Conservation (phyloP, 108 stramenopile genomes). For the Fragilariopsis cylindrus region DNA sequence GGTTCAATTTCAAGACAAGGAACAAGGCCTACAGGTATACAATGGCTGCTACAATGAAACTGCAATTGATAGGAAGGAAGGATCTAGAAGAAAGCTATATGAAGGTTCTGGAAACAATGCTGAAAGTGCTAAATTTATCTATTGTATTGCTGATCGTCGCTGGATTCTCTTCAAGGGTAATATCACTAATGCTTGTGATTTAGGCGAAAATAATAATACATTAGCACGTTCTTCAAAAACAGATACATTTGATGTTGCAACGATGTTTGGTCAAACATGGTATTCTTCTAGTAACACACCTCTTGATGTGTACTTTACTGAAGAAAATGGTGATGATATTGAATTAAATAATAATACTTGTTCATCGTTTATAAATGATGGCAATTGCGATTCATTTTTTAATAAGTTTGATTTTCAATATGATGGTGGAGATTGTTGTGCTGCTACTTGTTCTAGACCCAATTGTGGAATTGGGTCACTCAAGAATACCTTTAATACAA, state of each 20-base stretch:
- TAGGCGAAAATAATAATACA: background rate
- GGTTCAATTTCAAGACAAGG: background rate
- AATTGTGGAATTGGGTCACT: background rate
- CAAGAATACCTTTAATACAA: background rate
- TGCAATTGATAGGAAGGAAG: background rate
- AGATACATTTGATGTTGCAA: slow-evolving; percentile 10
- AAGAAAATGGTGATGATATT: background rate
- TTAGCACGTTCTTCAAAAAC: background rate
- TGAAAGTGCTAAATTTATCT: background rate
- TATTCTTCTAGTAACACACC: background rate
- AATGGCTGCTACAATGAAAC: background rate
- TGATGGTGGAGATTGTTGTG: slow-evolving; percentile 14
- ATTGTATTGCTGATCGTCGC: background rate
- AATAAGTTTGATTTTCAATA: background rate
- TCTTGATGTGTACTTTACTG: background rate
- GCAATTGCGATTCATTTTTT: background rate
- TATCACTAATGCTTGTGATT: background rate
- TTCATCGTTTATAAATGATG: background rate
- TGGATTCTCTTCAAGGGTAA: background rate
- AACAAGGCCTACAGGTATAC: background rate
- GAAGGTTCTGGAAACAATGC: rapidly evolving
- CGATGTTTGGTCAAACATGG: slow-evolving; percentile 7
- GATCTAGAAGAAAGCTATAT: background rate
- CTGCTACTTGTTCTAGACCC: background rate
- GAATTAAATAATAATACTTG: background rate